Base-by-base conservation (phyloP, 83 land plant species). In the Picea abies region DNA sequence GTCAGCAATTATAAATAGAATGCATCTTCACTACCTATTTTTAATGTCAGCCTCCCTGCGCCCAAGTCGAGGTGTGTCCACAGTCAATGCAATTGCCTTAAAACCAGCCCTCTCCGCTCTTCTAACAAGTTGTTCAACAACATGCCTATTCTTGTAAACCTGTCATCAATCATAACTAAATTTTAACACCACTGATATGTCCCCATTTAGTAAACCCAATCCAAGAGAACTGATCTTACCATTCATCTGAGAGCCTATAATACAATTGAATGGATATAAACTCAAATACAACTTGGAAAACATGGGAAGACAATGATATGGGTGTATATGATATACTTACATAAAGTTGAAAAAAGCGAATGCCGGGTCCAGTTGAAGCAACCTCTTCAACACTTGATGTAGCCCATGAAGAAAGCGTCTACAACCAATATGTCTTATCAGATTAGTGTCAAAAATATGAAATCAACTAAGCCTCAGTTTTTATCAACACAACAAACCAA, bases 71-170 rank as follows among this genome's bases (percentile, higher is more conserved):
- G 99, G 97, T 52, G 98, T 96, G 75, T 97, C 99, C 22, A 92
- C 99, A 29, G 99, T 97, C 41, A 97, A 92, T 58, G 91, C 99
- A 84, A 97, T 96, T 32, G 99, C 99, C 80, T 94, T 92, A 81
- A 91, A 97, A 61, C 99, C 99, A 72, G 99, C 97, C 71, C 87
- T 89, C 84, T 97, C 99, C 75, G 99, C 98, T 82, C 99, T 88
- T 60, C 85, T 83, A 44, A 90, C 91, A 79, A 90, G 72, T 80
- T 80, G 85, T 58, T 83, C 82, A 17, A 85, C 86, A 19, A 85
- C 79, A 80, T 85, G 61, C 56, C 56, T 49, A 49, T 49, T 49
- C 56, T 95, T 97, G 91, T 84, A 90, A 14, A 97, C 96, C 99
- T 97, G 37, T 58, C 5, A 85, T 23, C 85, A 63, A 85, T 49